These are phyloP conservation scores for Mycena indigotica DNA, from an alignment of 768 basidiomycete species.

Conservation along the genomic window DNA sequence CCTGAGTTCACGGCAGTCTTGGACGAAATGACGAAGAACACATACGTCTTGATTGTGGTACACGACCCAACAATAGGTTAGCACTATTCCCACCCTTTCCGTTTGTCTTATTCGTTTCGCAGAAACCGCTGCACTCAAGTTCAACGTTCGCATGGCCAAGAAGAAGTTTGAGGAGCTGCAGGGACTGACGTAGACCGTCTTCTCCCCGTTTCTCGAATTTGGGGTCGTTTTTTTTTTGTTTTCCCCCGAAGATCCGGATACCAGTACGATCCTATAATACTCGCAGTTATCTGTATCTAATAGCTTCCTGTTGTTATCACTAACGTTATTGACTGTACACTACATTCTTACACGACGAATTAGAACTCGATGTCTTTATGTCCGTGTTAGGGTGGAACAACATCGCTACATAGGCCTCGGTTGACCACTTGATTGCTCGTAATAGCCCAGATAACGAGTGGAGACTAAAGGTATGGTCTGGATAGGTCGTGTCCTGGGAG, in stretches of 20 bases:
- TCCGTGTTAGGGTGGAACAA: too few species aligned
- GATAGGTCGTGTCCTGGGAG: too few species aligned
- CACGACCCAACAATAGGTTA: constrained; percentile 87
- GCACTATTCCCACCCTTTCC: constrained; percentile 20
- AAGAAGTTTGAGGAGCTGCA: constrained; percentile 90
- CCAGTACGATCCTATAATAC: background rate
- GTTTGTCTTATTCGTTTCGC: constrained; percentile 8
- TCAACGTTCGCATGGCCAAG: constrained; percentile 86
- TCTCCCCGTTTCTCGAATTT: too few species aligned
- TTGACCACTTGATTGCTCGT: too few species aligned
- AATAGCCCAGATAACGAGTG: too few species aligned
- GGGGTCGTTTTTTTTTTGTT: background rate
- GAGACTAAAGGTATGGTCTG: too few species aligned
- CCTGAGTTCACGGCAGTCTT: constrained; percentile 86
- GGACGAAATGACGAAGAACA: constrained; percentile 91
- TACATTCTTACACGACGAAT: too few species aligned
- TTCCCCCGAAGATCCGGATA: background rate
- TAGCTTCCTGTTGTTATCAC: too few species aligned
- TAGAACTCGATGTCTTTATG: too few species aligned
- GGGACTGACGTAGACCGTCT: constrained; percentile 35
- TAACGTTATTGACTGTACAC: too few species aligned
- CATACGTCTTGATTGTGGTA: constrained; percentile 87
- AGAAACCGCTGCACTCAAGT: constrained; percentile 87
- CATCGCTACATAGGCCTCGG: too few species aligned
- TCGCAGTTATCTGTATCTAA: too few species aligned